A percentile compares a stretch with the other conserved stretches of the same genome.
phyloP scores from a whole-genome alignment of 768 basidiomycete genomes.

The Macrolepiota fuliginosa region DNA sequence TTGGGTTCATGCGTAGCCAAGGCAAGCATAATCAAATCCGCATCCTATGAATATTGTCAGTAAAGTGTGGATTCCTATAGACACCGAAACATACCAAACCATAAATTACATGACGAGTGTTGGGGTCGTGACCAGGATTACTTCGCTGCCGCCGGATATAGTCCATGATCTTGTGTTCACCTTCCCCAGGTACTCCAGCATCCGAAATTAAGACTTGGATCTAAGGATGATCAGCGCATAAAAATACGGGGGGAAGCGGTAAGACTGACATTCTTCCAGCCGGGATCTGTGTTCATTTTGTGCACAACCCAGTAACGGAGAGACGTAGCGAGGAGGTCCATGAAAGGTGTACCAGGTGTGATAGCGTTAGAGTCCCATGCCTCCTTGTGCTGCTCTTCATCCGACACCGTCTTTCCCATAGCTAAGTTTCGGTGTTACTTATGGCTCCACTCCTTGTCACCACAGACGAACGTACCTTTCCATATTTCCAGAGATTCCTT shows the following conservation, averaged over 20 bases:
- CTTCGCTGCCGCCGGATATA: conserved; percentile 88
- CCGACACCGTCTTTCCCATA: conserved; percentile 87
- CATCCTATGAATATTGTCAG: conserved; percentile 60
- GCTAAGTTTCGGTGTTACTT: conserved; percentile 38
- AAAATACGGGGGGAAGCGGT: not conserved
- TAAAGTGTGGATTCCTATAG: conserved; percentile 3
- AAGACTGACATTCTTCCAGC: conserved; percentile 83
- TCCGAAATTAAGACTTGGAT: conserved; percentile 97
- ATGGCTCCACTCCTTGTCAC: not conserved
- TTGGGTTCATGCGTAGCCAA: conserved; percentile 98
- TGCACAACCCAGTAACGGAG: conserved; percentile 95
- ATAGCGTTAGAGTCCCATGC: conserved; percentile 99
- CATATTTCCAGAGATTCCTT: conserved; percentile 80
- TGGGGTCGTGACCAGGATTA: conserved; percentile 89
- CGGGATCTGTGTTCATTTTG: conserved; percentile 93
- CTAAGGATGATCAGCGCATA: conserved; percentile 35
- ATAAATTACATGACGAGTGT: conserved; percentile 96
- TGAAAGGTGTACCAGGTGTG: conserved; percentile 98
- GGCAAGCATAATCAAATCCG: conserved; percentile 98
- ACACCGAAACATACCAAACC: conserved; percentile 66
- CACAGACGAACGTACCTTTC: conserved; percentile 56
- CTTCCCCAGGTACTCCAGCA: conserved; percentile 95
- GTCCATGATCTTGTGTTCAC: conserved; percentile 99
- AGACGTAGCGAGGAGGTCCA: conserved; percentile 86
- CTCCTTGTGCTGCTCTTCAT: conserved; percentile 81